phyloP scores from a whole-genome alignment of 2,329 filamentous ascomycete genomes.

The Xylariales sp. region DNA sequence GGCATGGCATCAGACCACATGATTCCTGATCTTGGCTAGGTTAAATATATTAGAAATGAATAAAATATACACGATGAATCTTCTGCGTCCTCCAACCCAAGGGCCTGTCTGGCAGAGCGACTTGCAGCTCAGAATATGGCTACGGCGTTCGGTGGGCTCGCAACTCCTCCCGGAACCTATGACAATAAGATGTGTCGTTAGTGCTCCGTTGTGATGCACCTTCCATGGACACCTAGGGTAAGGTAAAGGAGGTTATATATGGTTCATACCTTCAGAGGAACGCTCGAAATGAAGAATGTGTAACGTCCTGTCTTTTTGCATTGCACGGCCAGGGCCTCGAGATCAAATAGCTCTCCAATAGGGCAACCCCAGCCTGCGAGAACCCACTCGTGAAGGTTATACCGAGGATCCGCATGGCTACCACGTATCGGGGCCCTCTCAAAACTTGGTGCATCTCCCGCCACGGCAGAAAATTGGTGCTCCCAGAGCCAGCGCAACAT shows the following conservation, averaged over 20 bases:
- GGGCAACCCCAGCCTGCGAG: constrained; percentile 48
- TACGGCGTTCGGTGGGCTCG: constrained; percentile 32
- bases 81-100: too few species aligned
- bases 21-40: too few species aligned
- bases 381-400: constrained; percentile 32
- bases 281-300: constrained; percentile 35
- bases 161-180: constrained; percentile 30
- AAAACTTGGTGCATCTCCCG: constrained; percentile 36
- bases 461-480: constrained; percentile 38
- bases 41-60: too few species aligned
- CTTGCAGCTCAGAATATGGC: constrained; percentile 33
- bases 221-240: too few species aligned
- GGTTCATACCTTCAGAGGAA: constrained; percentile 32
- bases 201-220: too few species aligned
- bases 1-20: too few species aligned
- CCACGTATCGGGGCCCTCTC: constrained; percentile 35
- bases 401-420: constrained; percentile 14
- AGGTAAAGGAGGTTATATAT: too few species aligned
- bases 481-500: constrained; percentile 42
- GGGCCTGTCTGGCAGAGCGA: too few species aligned
- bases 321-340: constrained; percentile 31
- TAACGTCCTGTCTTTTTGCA: constrained; percentile 28
- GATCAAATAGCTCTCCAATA: constrained; percentile 44
- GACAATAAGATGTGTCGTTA: too few species aligned
- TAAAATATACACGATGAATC: too few species aligned